Evolutionary conservation across 768 basidiomycete genomes (phyloP).

Genomic region (Amanita fuliginea): DNA sequence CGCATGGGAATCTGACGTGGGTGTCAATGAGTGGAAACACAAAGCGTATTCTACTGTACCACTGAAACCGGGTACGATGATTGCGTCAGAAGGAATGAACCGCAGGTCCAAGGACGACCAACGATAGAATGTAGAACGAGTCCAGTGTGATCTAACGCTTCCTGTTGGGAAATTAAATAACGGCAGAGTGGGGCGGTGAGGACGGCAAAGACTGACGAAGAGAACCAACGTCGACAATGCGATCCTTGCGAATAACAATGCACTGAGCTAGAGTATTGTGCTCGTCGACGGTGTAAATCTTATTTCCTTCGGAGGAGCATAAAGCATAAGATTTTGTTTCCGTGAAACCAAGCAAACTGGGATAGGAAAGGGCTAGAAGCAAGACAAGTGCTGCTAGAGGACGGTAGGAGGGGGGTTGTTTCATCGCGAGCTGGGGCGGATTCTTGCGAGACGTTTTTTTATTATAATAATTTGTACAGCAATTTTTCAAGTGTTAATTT

Average conservation of each 20-base stretch:
- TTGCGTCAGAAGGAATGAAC: conserved; percentile 42
- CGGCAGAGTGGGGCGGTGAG: conserved; percentile 6
- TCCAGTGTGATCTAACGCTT: conserved; percentile 11
- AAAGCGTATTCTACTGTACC: conserved; percentile 30
- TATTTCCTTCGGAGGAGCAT: conserved; percentile 41
- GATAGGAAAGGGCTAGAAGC: neutral
- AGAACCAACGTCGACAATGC: conserved; percentile 44
- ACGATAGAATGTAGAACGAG: conserved; percentile 2
- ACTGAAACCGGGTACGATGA: conserved; percentile 63
- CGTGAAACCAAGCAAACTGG: neutral
- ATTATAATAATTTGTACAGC: neutral
- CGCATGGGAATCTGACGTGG: conserved; percentile 56
- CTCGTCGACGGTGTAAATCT: conserved; percentile 61
- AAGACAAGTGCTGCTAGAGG: neutral
- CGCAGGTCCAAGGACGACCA: conserved; percentile 24
- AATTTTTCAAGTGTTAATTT: neutral
- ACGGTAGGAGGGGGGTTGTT: neutral
- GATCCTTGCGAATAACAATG: conserved; percentile 40
- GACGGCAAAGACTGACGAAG: conserved; percentile 30
- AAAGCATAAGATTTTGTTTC: conserved; percentile 36
- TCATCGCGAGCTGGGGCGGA: neutral
- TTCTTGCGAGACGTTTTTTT: neutral
- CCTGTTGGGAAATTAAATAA: conserved; percentile 21
- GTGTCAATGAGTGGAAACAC: neutral
- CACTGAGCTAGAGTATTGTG: conserved; percentile 44